Evolutionary conservation across 805 yeast genomes (phyloP).

Genomic region (Pichia deserticola): DNA sequence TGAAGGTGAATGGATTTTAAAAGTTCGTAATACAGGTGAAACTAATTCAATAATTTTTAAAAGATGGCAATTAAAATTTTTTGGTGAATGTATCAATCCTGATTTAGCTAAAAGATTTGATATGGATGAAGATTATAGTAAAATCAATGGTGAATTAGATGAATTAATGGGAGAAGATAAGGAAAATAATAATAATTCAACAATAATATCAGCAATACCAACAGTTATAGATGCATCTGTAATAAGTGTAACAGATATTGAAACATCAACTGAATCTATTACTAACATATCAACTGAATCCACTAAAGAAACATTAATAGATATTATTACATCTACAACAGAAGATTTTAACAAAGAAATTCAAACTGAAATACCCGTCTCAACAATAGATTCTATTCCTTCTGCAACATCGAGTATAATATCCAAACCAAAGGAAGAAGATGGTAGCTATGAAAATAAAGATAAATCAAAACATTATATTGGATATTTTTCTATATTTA

Average conservation of each 20-base stretch:
- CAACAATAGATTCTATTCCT: not conserved
- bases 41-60: conserved; percentile 37
- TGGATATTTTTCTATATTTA: conserved; percentile 42
- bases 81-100: conserved; percentile 72
- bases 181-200: not conserved
- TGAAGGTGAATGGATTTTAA: conserved; percentile 74
- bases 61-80: conserved; percentile 71
- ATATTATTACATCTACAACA: not conserved
- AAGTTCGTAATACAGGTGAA: conserved; percentile 42
- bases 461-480: conserved; percentile 9
- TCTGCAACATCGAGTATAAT: not conserved
- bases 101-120: conserved; percentile 52
- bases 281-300: too few relatives aligned
- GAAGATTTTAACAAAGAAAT: not conserved
- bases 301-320: not conserved
- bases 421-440: not conserved
- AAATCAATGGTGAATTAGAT: conserved; percentile 24
- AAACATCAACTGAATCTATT: not conserved
- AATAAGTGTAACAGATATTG: not conserved
- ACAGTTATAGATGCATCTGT: too few relatives aligned
- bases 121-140: conserved; percentile 39
- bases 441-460: conserved; percentile 1
- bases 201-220: conserved; percentile 5
- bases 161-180: conserved; percentile 6
- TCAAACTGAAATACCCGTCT: too few relatives aligned